Base-by-base conservation (phyloP, 331 rosid genomes). In the Spiraea crenata region DNA sequence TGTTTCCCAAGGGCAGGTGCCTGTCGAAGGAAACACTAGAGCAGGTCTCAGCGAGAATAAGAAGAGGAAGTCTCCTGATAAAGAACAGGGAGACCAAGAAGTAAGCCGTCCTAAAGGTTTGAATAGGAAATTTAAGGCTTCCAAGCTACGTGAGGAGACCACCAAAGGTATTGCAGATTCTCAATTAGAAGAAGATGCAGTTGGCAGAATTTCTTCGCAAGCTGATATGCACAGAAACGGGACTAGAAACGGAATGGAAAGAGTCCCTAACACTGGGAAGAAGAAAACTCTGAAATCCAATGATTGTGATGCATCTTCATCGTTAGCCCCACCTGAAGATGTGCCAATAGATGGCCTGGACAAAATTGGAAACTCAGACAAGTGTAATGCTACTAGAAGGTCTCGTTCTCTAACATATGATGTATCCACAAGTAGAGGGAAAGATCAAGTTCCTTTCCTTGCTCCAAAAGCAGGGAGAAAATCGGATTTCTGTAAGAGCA, bases 41-140 rank as follows among this genome's bases (percentile, higher is more conserved):
- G 81, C 41, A 71, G 52, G 69, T 63, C 42, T 55, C 41, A 73
- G 83, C 73, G 88, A 78, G 64, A 80, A 67, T 80, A 82, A 76
- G 79, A 91, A 88, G 82, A 88, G 96, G 83, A 92, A 88, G 81
- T 64, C 80, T 65, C 73, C 77, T 50, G 81, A 65, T 62, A 89
- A 83, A 77, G 93, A 67, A 48, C 60, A 67, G 71, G 82, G 52
- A 58, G 77, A 75, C 72, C 74, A 69, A 65, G 80, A 69, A 77
- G 68, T 46, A 37, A 59, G 73, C 78, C 69, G 72, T 79, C 79
- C 63, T 52, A 74, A 78, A 76, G 55, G 60, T 35, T 73, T 69
- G 62, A 62, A 63, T 74, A 74, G 45, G 58, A 87, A 73, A 71
- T 71, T 69, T 62, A 85, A 72, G 63, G 56, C 69, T 76, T 70